Conservation (phyloP, 1,284 basidiomycete species). For the Ustilago hordei region DNA sequence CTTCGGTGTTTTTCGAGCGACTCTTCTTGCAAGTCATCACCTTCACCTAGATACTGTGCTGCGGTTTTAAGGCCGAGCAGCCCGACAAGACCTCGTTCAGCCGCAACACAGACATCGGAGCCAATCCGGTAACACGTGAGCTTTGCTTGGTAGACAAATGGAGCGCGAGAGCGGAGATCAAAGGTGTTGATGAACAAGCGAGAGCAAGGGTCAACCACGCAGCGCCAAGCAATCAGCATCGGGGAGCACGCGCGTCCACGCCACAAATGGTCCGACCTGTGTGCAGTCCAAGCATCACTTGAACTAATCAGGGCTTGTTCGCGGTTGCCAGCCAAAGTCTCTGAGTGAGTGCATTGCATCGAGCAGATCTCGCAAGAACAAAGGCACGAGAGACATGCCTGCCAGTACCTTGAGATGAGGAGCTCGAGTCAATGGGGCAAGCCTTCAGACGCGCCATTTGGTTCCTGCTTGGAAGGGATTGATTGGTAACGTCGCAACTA, state of each 20-base stretch:
- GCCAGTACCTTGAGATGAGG: background rate
- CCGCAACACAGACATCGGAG: background rate
- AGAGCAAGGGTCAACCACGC: slow-evolving; percentile 1
- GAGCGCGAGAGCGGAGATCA: slow-evolving; percentile 11
- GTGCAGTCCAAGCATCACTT: background rate
- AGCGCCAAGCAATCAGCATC: slow-evolving; percentile 11
- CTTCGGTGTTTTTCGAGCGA: background rate
- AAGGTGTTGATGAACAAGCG: background rate
- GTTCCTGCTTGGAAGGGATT: background rate
- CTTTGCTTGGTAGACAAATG: background rate
- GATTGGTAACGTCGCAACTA: background rate
- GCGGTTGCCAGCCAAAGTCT: background rate
- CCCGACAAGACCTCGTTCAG: background rate
- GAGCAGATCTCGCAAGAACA: background rate
- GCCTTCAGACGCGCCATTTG: background rate
- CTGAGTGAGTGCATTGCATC: background rate
- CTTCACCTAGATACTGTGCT: background rate
- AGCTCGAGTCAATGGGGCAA: background rate
- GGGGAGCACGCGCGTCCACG: slow-evolving; percentile 1
- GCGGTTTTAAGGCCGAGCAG: background rate
- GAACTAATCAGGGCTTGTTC: background rate
- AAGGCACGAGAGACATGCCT: background rate
- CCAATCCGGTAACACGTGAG: slow-evolving; percentile 5
- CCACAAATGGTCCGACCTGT: background rate
- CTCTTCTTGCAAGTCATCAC: background rate